Evolutionary conservation across 495 filamentous ascomycete species (phyloP), one percentile per base, ranked within the genome.

Genomic region (Penicillium herquei): DNA sequence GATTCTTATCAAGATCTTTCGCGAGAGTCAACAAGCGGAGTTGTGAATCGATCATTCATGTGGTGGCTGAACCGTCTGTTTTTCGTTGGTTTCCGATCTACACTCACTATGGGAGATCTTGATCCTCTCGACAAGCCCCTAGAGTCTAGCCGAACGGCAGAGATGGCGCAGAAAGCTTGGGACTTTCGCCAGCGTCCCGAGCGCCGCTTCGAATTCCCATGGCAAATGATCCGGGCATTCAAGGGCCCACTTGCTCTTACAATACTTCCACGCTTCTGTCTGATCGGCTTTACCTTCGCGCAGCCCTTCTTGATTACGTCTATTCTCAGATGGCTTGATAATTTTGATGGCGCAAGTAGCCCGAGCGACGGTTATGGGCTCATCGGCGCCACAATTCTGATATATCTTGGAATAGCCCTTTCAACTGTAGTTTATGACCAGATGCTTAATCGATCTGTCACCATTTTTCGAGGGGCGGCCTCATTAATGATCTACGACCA

Each of bases 21-120:
- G 31, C 44, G 8, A 31, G 44, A 46, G 21, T 32, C 9, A 16
- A 32, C 44, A 11, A 57, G 58, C 51, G 54, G 58, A 11, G 54
- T 61, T 32, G 11, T 61, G 31, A 57, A 57, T 49, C 54, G 35
- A 39, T 54, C 49, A 4, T 56, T 61, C 13, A 54, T 57, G 49
- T 56, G 58, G 54, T 61, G 58, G 58, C 18, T 61, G 9, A 61
- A 61, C 26, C 54, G 42, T 7, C 45, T 61, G 6, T 57, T 61
- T 45, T 21, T 12, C 6, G 11, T 17, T 9, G 48, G 48, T n/a
- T 50, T 39, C 12, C 35, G 48, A 39, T 50, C 48, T 13, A 39
- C 39, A 8, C 35, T 39, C 18, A 39, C 48, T 40, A 17, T 14
- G 6, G 14, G 12, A 2, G 33, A 50, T 50, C 34, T 50, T 39